Percentiles rank a stretch among this genome's conserved stretches.
These are phyloP conservation scores for Waitea zeae DNA, from an alignment of 1,284 basidiomycete genomes.

Conservation along the genomic window DNA sequence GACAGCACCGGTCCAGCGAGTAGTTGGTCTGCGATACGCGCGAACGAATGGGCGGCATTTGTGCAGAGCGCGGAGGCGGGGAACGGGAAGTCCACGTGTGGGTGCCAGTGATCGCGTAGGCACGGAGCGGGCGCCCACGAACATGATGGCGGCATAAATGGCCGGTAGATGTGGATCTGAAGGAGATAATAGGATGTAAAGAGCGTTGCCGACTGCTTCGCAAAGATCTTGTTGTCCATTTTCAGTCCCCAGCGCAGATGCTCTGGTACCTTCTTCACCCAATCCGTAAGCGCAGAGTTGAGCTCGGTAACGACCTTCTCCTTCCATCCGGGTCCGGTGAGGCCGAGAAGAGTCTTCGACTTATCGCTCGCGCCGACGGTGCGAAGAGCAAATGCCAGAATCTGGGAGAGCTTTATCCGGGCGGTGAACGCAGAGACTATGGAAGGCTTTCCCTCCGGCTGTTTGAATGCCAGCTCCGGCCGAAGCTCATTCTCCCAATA, in stretches of 20 bases:
- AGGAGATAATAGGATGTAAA: conserved; percentile 54
- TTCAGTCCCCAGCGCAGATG: conserved; percentile 54
- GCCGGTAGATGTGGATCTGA: conserved; percentile 60
- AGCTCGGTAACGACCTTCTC: conserved; percentile 54
- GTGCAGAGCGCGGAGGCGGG: conserved; percentile 48
- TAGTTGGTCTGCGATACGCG: conserved; percentile 31
- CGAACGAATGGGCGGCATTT: conserved; percentile 43
- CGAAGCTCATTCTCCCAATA: conserved; percentile 55
- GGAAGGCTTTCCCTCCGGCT: conserved; percentile 48
- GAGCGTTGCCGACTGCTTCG: conserved; percentile 52
- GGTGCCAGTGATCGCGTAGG: conserved; percentile 9
- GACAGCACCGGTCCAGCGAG: conserved; percentile 1
- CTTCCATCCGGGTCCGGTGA: conserved; percentile 32
- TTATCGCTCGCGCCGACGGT: conserved; percentile 63
- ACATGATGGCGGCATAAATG: conserved; percentile 50
- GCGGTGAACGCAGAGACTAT: conserved; percentile 46
- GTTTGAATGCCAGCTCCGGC: conserved; percentile 31
- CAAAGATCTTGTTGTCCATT: conserved; percentile 31
- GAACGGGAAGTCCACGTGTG: conserved; percentile 10
- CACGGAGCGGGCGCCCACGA: conserved; percentile 10
- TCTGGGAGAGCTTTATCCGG: conserved; percentile 52
- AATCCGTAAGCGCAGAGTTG: conserved; percentile 52
- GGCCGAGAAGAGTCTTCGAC: conserved; percentile 29
- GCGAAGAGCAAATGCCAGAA: conserved; percentile 51
- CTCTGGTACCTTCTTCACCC: conserved; percentile 53